Percentiles rank a stretch among this genome's conserved stretches.
Evolutionary conservation across 1,284 basidiomycete genomes (phyloP).

Genomic region (Ceratobasidium sp.): DNA sequence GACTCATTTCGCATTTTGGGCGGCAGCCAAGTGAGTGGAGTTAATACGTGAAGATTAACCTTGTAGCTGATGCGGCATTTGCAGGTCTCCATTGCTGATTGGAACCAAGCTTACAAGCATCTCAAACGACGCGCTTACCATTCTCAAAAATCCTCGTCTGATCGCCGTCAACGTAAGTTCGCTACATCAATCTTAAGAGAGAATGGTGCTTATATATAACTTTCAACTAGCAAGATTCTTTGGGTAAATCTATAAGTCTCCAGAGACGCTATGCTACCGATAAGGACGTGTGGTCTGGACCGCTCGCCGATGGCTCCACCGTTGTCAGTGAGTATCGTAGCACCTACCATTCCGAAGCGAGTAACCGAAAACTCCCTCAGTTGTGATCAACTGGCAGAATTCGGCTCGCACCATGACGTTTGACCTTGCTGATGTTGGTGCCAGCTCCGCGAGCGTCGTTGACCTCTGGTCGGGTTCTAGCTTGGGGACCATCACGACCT

Average conservation of each 20-base stretch:
- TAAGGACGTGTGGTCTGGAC: conserved; percentile 61
- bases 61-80: not conserved
- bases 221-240: conserved; percentile 57
- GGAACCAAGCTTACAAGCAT: conserved; percentile 56
- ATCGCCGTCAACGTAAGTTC: conserved; percentile 56
- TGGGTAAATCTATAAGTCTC: conserved; percentile 59
- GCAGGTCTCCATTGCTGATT: conserved; percentile 58
- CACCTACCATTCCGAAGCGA: not conserved
- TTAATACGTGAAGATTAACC: not conserved
- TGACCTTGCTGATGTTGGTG: conserved; percentile 56
- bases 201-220: conserved; percentile 1
- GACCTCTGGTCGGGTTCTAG: conserved; percentile 55
- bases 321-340: conserved; percentile 55
- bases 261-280: conserved; percentile 60
- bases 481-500: conserved; percentile 54
- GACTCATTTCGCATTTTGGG: conserved; percentile 61
- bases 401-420: conserved; percentile 55
- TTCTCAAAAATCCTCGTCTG: conserved; percentile 56
- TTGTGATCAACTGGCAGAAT: conserved; percentile 58
- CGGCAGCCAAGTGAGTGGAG: conserved; percentile 54
- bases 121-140: conserved; percentile 52
- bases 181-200: not conserved
- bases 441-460: conserved; percentile 54
- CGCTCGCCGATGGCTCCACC: conserved; percentile 59
- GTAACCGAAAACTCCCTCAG: conserved; percentile 46